Percentiles rank a stretch among this genome's conserved stretches.
Evolutionary conservation across 495 filamentous ascomycete species (phyloP).

Genomic region (Gamarada debralockiae): DNA sequence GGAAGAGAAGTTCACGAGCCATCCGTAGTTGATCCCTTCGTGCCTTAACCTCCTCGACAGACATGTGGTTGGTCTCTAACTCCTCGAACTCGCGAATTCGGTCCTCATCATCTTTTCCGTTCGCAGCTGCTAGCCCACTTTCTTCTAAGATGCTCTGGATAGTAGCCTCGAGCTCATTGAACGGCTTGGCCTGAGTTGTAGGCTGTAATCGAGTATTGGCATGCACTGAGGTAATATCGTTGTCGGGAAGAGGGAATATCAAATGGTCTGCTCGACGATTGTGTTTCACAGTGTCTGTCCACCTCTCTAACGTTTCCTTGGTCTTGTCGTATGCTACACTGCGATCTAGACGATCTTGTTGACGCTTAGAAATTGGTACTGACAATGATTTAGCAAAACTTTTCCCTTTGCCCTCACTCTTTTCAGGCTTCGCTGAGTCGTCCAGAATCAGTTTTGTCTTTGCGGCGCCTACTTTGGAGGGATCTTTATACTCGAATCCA

Average conservation of each 20-base stretch:
- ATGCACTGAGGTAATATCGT: slow-evolving; percentile 48
- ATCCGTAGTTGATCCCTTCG: slow-evolving; percentile 72
- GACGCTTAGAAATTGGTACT: slow-evolving; percentile 80
- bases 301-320: slow-evolving; percentile 83
- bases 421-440: slow-evolving; percentile 66
- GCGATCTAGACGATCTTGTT: slow-evolving; percentile 87
- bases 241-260: slow-evolving; percentile 81
- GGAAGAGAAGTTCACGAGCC: slow-evolving; percentile 78
- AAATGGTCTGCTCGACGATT: slow-evolving; percentile 91
- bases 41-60: slow-evolving; percentile 67
- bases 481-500: slow-evolving; percentile 46
- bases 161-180: slow-evolving; percentile 76
- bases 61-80: slow-evolving; percentile 59
- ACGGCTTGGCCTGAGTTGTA: slow-evolving; percentile 50
- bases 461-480: slow-evolving; percentile 53
- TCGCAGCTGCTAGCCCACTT: slow-evolving; percentile 63
- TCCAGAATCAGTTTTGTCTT: slow-evolving; percentile 73
- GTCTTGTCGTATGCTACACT: slow-evolving; percentile 83
- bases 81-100: slow-evolving; percentile 67
- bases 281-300: slow-evolving; percentile 91
- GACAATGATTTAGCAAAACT: slow-evolving; percentile 70
- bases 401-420: slow-evolving; percentile 48
- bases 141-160: slow-evolving; percentile 87
- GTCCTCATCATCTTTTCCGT: slow-evolving; percentile 60
- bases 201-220: slow-evolving; percentile 50